Evolutionary conservation across 192 early-diverging fungal genomes (phyloP).

Genomic region (Gigaspora rosea): DNA sequence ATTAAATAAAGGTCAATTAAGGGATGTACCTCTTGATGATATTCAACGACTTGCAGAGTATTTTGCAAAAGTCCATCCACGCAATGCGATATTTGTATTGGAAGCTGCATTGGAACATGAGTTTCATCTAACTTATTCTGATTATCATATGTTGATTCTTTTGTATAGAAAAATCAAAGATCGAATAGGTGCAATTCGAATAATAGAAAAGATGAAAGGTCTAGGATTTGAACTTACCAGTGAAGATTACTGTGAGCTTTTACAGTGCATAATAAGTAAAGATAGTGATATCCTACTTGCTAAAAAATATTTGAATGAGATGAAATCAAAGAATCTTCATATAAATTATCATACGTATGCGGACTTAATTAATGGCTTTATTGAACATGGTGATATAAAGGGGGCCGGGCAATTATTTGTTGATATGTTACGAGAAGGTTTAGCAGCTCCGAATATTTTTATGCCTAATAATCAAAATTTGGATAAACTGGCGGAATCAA

Average conservation of each 20-base stretch:
- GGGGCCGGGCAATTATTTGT: not conserved
- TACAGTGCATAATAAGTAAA: not conserved
- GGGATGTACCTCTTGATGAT: not conserved
- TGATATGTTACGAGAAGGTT: not conserved
- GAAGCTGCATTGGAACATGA: not conserved
- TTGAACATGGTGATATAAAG: not conserved
- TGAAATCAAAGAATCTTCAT: not conserved
- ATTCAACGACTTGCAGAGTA: not conserved
- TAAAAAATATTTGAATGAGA: not conserved
- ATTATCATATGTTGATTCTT: slow-evolving; percentile 2
- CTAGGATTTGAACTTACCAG: not conserved
- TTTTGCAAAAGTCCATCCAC: not conserved
- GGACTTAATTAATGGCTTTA: not conserved
- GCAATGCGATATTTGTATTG: not conserved
- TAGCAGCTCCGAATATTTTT: not conserved
- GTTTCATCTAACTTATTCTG: not conserved
- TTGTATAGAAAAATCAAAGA: not conserved
- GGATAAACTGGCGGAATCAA: not conserved
- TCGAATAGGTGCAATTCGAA: slow-evolving; percentile 3
- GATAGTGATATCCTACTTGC: not conserved
- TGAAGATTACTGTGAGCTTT: slow-evolving; percentile 2
- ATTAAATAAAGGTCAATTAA: not conserved
- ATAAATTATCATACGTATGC: not conserved
- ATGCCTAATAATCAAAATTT: not conserved
- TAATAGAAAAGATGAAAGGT: not conserved